Base-by-base conservation (phyloP, 805 yeast species). In the Komagataella phaffii region DNA sequence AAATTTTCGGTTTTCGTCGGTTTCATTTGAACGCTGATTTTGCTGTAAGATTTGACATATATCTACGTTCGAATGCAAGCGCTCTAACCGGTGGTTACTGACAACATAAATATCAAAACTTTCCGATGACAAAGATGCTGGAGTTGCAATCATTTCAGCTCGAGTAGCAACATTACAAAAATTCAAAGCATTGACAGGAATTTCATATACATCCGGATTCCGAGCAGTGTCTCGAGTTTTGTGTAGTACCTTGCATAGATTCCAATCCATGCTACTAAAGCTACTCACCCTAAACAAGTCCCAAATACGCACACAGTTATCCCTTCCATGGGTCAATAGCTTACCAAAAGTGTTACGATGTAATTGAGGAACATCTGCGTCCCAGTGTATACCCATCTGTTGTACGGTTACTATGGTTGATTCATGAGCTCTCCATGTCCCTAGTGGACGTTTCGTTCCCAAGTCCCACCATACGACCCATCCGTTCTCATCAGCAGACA, bases 101-200 rank as follows among this genome's bases (percentile, higher is more conserved):
- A 44, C 23, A n/a, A 61, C 59, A 60, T 84, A 84, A 1, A 87
- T 61, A 58, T 86, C 95, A 55, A 85, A 73, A 40, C 72, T 71
- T 45, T 82, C 78, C 0, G 93, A 80, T 58, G 79, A 77, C 7
- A 71, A 63, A 0, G 88, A 78, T 17, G 83, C 80, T 0, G 95
- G 88, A 0, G 86, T 76, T 5, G 82, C 60, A 23, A 79, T 52
- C 12, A 56, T 56, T 14, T 65, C 60, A 7, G 45, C 48, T 10
- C 3, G 12, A 10, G 54, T 24, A 4, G 73, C 81, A n/a, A 82
- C 79, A 51, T 81, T 79, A 57, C 88, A 76, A 62, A 83, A 88
- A 58, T 85, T 87, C 55, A 88, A 66, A 3, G 87, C 71, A 62
- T 88, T 88, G 46, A 85, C 84, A 5, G 89, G 89, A 56, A 84